Conservation (phyloP, 768 basidiomycete genomes). For the Russula abietina region DNA sequence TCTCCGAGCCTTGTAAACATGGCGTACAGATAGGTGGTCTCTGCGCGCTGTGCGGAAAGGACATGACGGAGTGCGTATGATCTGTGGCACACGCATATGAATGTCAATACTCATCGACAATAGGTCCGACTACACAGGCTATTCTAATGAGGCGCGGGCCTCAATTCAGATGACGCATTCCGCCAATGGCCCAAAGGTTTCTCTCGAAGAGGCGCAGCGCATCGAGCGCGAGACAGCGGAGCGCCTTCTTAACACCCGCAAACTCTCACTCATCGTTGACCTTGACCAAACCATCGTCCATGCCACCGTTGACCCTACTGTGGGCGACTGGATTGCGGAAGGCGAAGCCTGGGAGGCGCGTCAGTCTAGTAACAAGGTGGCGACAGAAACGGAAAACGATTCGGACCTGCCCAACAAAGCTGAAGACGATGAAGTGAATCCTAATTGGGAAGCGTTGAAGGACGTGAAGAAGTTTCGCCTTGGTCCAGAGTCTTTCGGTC, state of each 20-base stretch:
- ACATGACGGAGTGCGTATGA: slow-evolving; percentile 75
- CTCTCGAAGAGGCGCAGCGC: slow-evolving; percentile 84
- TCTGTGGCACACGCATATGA: slow-evolving; percentile 13
- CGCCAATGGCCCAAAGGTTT: slow-evolving; percentile 85
- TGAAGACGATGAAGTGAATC: slow-evolving; percentile 57
- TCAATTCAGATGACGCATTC: slow-evolving; percentile 94
- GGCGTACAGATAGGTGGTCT: slow-evolving; percentile 88
- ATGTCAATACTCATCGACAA: slow-evolving; percentile 26
- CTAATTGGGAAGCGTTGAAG: slow-evolving; percentile 87
- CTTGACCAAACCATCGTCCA: slow-evolving; percentile 99
- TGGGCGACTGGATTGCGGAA: slow-evolving; percentile 93
- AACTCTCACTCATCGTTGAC: slow-evolving; percentile 94
- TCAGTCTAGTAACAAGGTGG: slow-evolving; percentile 35
- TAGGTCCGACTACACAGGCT: slow-evolving; percentile 82
- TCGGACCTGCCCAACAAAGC: slow-evolving; percentile 34
- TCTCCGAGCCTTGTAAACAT: slow-evolving; percentile 94
- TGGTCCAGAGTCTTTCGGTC: slow-evolving; percentile 64
- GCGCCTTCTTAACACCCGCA: slow-evolving; percentile 66
- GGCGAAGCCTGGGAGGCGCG: slow-evolving; percentile 74
- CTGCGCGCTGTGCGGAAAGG: slow-evolving; percentile 92
- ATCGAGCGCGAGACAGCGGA: slow-evolving; percentile 80
- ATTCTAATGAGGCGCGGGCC: slow-evolving; percentile 79
- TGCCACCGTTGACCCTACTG: slow-evolving; percentile 96
- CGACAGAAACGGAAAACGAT: slow-evolving; percentile 35
- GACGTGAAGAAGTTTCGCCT: slow-evolving; percentile 89